Conservation (phyloP, 306 rosid genomes). For the Psophocarpus tetragonolobus region DNA sequence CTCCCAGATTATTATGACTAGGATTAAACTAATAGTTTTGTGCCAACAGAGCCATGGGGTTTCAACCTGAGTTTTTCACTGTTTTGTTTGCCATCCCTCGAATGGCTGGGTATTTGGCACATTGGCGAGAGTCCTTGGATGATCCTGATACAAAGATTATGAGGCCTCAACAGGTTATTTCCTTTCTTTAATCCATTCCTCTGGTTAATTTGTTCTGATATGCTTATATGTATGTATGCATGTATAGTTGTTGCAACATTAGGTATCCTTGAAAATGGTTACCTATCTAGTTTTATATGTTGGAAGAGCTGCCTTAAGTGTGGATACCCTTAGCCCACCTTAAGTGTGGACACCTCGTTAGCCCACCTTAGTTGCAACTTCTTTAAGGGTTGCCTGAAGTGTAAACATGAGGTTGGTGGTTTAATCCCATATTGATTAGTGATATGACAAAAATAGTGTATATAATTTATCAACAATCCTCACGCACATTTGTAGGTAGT, state of each 20-base stretch:
- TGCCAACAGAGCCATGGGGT: slow-evolving; percentile 88
- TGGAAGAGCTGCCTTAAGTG: too few species aligned
- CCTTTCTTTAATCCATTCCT: slow-evolving; percentile 8
- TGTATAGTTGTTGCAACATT: not conserved
- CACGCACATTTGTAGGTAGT: too few species aligned
- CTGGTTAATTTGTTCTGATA: not conserved
- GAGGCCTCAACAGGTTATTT: slow-evolving; percentile 87
- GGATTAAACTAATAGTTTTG: slow-evolving; percentile 16
- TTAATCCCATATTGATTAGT: too few species aligned
- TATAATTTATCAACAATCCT: too few species aligned
- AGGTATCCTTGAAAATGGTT: slow-evolving; percentile 7
- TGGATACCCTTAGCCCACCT: too few species aligned
- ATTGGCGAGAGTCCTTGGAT: slow-evolving; percentile 94
- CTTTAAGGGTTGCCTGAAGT: too few species aligned
- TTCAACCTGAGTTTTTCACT: slow-evolving; percentile 84
- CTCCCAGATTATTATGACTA: not conserved
- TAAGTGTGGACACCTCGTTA: too few species aligned
- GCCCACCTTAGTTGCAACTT: too few species aligned
- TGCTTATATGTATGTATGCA: not conserved
- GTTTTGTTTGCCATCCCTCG: slow-evolving; percentile 88
- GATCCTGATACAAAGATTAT: slow-evolving; percentile 93
- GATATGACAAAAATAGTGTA: too few species aligned
- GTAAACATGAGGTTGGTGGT: too few species aligned
- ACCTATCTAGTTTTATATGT: not conserved
- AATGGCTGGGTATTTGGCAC: slow-evolving; percentile 95